Evolutionary conservation across 192 early-diverging fungal species (phyloP).

Genomic region (Linnemannia hyalina): DNA sequence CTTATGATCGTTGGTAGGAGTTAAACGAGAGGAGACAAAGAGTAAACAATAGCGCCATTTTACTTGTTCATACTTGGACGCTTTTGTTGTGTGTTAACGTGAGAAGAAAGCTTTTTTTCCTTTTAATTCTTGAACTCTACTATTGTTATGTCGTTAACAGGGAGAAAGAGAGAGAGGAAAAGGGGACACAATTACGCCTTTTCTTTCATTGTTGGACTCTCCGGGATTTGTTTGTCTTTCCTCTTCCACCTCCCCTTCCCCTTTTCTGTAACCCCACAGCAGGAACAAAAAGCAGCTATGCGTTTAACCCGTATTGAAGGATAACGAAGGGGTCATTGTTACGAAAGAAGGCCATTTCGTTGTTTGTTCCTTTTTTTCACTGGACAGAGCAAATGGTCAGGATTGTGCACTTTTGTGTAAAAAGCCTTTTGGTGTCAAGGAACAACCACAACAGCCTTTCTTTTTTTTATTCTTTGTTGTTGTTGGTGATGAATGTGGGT

Average conservation of each 20-base stretch:
- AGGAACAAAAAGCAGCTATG: neutral
- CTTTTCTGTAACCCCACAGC: neutral
- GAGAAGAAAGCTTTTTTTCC: no score
- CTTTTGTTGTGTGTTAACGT: no score
- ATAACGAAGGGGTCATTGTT: neutral
- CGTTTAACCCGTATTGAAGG: neutral
- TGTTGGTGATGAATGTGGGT: no score
- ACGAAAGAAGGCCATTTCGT: neutral
- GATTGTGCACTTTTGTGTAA: neutral
- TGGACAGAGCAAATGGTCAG: neutral
- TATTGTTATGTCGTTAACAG: no score
- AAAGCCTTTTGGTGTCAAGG: neutral
- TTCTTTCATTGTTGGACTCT: neutral
- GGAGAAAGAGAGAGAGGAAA: no score
- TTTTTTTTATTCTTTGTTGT: neutral
- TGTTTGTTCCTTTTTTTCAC: no score
- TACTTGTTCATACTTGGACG: no score
- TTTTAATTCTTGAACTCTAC: no score
- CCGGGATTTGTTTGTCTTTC: neutral
- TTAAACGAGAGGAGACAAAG: neutral
- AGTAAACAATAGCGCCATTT: neutral
- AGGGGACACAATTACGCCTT: no score
- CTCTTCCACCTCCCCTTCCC: neutral
- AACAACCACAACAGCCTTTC: neutral
- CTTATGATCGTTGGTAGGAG: neutral